phyloP scores from a whole-genome alignment of 2,329 filamentous ascomycete species.

The Aureobasidium melanogenum region DNA sequence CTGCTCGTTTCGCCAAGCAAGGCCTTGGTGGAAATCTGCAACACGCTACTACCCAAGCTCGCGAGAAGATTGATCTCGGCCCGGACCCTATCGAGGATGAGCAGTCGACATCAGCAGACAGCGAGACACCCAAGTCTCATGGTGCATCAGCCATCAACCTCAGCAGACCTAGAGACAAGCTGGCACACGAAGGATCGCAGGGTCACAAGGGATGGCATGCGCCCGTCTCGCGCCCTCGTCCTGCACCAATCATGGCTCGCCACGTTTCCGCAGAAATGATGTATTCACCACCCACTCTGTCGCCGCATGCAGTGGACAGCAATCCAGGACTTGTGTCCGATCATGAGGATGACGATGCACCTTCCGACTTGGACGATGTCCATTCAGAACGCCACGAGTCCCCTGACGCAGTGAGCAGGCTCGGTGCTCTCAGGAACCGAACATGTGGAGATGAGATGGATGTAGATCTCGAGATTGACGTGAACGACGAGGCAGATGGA shows the following conservation, averaged over 20 bases:
- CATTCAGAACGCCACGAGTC: conserved; percentile 18
- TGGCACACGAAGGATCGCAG: conserved; percentile 17
- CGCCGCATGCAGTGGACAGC: conserved; percentile 40
- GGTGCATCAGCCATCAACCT: not conserved
- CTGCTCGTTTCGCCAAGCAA: conserved; percentile 30
- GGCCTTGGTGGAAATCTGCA: conserved; percentile 32
- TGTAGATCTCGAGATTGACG: conserved; percentile 27
- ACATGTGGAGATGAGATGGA: conserved; percentile 26
- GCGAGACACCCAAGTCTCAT: not conserved
- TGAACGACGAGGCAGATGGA: conserved; percentile 27
- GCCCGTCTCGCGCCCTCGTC: conserved; percentile 21
- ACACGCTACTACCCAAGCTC: conserved; percentile 22
- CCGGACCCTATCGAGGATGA: conserved; percentile 17
- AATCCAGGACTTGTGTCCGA: conserved; percentile 43
- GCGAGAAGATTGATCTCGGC: conserved; percentile 26
- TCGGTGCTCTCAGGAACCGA: conserved; percentile 11
- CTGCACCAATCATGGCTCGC: conserved; percentile 22
- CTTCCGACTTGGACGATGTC: conserved; percentile 21
- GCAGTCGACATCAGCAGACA: not conserved
- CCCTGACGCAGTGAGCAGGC: conserved; percentile 19
- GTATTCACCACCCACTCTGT: conserved; percentile 24
- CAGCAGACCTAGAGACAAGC: conserved; percentile 9
- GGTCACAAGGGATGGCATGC: conserved; percentile 23
- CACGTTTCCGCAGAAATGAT: conserved; percentile 17
- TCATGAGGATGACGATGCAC: conserved; percentile 41